These are phyloP conservation scores for Ophiocordyceps camponoti-floridani DNA, from an alignment of 2,329 filamentous ascomycete genomes.

Conservation along the genomic window DNA sequence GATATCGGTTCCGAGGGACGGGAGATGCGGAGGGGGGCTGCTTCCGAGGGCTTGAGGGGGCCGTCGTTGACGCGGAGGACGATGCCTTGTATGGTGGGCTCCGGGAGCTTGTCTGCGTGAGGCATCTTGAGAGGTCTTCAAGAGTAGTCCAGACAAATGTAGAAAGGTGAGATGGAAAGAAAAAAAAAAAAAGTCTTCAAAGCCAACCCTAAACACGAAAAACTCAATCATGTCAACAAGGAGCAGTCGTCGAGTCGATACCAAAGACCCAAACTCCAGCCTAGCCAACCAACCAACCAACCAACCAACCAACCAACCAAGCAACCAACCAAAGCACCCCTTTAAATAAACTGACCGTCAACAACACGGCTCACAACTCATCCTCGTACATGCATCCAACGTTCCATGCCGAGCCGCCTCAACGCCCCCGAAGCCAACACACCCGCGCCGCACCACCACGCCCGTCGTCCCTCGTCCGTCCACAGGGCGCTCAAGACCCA, in stretches of 20 bases:
- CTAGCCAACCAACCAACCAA: too few species aligned
- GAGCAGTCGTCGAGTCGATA: too few species aligned
- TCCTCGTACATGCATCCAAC: too few species aligned
- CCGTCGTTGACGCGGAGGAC: slow-evolving; percentile 1
- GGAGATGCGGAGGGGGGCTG: background rate
- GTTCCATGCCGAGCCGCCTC: background rate
- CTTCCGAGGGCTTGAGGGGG: background rate
- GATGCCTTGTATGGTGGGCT: background rate
- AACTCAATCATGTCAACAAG: too few species aligned
- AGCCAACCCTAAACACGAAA: too few species aligned
- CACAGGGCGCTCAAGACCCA: slow-evolving; percentile 15
- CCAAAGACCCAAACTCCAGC: too few species aligned
- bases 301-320: too few species aligned
- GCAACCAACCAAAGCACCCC: too few species aligned
- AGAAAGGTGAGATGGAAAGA: background rate
- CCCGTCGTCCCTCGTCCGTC: slow-evolving; percentile 6
- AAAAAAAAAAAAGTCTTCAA: too few species aligned
- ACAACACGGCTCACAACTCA: too few species aligned
- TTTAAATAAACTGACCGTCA: too few species aligned
- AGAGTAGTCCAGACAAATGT: too few species aligned
- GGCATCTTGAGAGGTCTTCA: background rate
- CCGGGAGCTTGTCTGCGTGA: background rate
- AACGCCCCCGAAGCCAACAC: slow-evolving; percentile 11
- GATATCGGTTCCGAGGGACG: slow-evolving; percentile 16
- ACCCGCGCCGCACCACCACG: slow-evolving; percentile 10